Evolutionary conservation across 495 filamentous ascomycete species (phyloP).

Genomic region (Tuber calosporum): DNA sequence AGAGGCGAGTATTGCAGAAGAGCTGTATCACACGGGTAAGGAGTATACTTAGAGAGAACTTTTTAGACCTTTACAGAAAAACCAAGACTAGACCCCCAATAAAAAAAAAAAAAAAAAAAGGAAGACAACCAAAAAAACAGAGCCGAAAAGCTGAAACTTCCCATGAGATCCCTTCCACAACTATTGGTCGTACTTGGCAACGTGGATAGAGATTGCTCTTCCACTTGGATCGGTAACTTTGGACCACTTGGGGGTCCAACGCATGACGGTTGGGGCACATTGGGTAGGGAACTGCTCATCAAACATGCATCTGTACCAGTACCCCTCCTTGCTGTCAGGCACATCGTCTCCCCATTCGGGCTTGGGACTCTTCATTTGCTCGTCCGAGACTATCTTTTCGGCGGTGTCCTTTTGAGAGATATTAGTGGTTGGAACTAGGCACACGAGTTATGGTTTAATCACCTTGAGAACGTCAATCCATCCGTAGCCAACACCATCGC

Average conservation of each 20-base stretch:
- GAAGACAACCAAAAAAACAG: background rate
- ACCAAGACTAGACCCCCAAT: background rate
- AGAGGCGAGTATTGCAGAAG: background rate
- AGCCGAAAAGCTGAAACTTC: background rate
- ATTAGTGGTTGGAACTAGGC: background rate
- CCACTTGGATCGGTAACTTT: slow-evolving; percentile 93
- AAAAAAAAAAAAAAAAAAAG: background rate
- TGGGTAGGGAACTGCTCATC: slow-evolving; percentile 93
- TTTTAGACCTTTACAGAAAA: background rate
- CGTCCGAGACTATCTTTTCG: slow-evolving; percentile 78
- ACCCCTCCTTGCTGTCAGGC: slow-evolving; percentile 88
- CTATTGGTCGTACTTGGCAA: slow-evolving; percentile 32
- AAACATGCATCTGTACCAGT: slow-evolving; percentile 98
- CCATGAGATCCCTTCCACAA: background rate
- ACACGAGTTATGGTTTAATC: background rate
- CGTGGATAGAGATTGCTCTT: slow-evolving; percentile 42
- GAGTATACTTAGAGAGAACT: background rate
- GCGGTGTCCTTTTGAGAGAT: slow-evolving; percentile 58
- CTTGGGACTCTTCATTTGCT: slow-evolving; percentile 96
- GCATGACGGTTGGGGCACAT: slow-evolving; percentile 86
- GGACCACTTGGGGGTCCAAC: slow-evolving; percentile 97
- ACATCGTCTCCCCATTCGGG: slow-evolving; percentile 86
- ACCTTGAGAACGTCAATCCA: slow-evolving; percentile 93
- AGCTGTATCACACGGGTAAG: background rate
- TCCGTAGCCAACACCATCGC: slow-evolving; percentile 94